A percentile compares a stretch with the other conserved stretches of the same genome.
These are phyloP conservation scores for Gnomoniopsis smithogilvyi DNA, from an alignment of 2,329 filamentous ascomycete species.

Conservation along the genomic window DNA sequence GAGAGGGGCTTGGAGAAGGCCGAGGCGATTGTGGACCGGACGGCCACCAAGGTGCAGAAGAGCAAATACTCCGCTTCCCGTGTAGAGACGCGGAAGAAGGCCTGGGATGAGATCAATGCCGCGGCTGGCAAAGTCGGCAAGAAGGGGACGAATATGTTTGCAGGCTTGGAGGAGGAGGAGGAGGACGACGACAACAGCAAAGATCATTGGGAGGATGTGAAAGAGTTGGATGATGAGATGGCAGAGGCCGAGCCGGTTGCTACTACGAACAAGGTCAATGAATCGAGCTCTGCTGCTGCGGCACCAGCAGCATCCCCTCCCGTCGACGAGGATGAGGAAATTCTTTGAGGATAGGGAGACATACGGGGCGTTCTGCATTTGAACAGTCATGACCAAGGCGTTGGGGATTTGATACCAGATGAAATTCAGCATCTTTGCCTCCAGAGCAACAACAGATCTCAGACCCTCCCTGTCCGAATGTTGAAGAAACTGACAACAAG, in stretches of 20 bases:
- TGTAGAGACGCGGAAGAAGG: slow-evolving; percentile 48
- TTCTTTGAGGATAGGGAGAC: slow-evolving; percentile 2
- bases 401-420: slow-evolving; percentile 17
- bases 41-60: slow-evolving; percentile 51
- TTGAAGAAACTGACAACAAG: too few species aligned
- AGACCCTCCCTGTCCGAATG: too few species aligned
- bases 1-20: slow-evolving; percentile 58
- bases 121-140: slow-evolving; percentile 23
- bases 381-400: slow-evolving; percentile 12
- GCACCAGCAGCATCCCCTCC: not conserved
- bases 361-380: not conserved
- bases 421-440: slow-evolving; percentile 5
- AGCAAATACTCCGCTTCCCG: slow-evolving; percentile 47
- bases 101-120: slow-evolving; percentile 58
- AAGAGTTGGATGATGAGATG: slow-evolving; percentile 20
- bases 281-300: not conserved
- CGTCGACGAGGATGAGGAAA: slow-evolving; percentile 12
- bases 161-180: slow-evolving; percentile 16
- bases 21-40: slow-evolving; percentile 58
- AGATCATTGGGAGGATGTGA: slow-evolving; percentile 15
- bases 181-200: slow-evolving; percentile 17
- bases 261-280: not conserved
- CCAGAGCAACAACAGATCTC: not conserved
- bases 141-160: slow-evolving; percentile 12
- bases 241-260: slow-evolving; percentile 19